A percentile compares a stretch with the other conserved stretches of the same genome.
These are phyloP conservation scores for Podochytrium sp. DNA, from an alignment of 192 early-diverging fungal genomes.

Conservation along the genomic window DNA sequence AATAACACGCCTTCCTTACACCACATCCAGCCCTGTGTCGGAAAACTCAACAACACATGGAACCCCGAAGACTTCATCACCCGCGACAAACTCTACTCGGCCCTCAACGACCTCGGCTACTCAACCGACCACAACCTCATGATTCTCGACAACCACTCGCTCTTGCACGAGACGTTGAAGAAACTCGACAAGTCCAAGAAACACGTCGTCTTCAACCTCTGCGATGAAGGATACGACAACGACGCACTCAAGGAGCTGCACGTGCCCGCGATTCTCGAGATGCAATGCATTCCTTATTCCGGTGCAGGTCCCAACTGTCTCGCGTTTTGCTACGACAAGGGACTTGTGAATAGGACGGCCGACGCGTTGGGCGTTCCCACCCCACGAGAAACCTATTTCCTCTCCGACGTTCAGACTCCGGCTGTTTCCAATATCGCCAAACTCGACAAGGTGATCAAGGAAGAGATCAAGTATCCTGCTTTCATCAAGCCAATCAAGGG, in stretches of 20 bases:
- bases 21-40: conserved; percentile 50
- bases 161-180: conserved; percentile 19
- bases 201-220: conserved; percentile 57
- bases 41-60: conserved; percentile 64
- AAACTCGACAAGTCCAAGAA: conserved; percentile 24
- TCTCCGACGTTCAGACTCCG: conserved; percentile 31
- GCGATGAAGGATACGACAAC: conserved; percentile 63
- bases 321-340: conserved; percentile 62
- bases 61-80: conserved; percentile 59
- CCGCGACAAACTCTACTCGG: conserved; percentile 43
- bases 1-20: too few relatives aligned
- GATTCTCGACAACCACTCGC: conserved; percentile 44
- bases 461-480: conserved; percentile 51
- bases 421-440: conserved; percentile 24
- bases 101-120: conserved; percentile 43
- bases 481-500: conserved; percentile 64
- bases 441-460: conserved; percentile 30
- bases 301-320: conserved; percentile 62
- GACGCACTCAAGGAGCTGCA: conserved; percentile 60
- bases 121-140: conserved; percentile 28
- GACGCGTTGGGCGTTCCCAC: conserved; percentile 58
- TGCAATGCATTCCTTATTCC: conserved; percentile 53
- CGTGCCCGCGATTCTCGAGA: conserved; percentile 57
- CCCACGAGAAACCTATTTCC: conserved; percentile 50
- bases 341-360: conserved; percentile 57